Conservation (phyloP, 495 filamentous ascomycete genomes). For the Penicillium soppii region DNA sequence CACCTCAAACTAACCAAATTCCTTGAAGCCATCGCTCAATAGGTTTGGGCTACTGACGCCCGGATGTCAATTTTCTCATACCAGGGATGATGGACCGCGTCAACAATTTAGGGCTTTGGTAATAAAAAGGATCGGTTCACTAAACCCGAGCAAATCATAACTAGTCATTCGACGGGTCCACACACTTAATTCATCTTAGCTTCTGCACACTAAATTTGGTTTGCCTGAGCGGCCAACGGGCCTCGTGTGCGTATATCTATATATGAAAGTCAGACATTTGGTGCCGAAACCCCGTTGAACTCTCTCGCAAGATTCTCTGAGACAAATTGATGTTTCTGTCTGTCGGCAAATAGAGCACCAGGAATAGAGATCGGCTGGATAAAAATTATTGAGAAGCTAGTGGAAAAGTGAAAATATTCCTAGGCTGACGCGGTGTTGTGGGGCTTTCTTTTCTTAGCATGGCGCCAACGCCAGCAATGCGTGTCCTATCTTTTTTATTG, state of each 20-base stretch:
- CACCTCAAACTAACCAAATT: conserved; percentile 1
- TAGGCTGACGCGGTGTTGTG: conserved; percentile 25
- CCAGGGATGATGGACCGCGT: conserved; percentile 15
- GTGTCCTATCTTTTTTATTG: conserved; percentile 9
- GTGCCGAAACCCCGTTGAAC: too few species aligned
- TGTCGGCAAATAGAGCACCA: neutral
- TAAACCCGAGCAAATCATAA: conserved; percentile 7
- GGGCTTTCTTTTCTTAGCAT: conserved; percentile 17
- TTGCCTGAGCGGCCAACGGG: conserved; percentile 10
- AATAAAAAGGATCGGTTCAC: conserved; percentile 9
- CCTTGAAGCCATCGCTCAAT: neutral
- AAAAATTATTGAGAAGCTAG: conserved; percentile 1
- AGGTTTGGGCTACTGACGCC: conserved; percentile 3
- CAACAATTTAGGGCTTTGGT: conserved; percentile 20
- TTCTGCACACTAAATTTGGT: conserved; percentile 15
- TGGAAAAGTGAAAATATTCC: neutral
- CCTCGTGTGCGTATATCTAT: too few species aligned
- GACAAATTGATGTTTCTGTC: neutral
- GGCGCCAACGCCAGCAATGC: conserved; percentile 17
- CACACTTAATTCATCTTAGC: conserved; percentile 12
- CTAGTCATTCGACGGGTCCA: conserved; percentile 1
- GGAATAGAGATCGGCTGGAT: neutral
- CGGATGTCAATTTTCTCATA: conserved; percentile 19
- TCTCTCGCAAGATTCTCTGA: neutral
- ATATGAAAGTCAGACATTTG: too few species aligned